Evolutionary conservation across 306 rosid genomes (phyloP), one percentile per base, ranked within the genome.

Genomic region (Lotus japonicus): DNA sequence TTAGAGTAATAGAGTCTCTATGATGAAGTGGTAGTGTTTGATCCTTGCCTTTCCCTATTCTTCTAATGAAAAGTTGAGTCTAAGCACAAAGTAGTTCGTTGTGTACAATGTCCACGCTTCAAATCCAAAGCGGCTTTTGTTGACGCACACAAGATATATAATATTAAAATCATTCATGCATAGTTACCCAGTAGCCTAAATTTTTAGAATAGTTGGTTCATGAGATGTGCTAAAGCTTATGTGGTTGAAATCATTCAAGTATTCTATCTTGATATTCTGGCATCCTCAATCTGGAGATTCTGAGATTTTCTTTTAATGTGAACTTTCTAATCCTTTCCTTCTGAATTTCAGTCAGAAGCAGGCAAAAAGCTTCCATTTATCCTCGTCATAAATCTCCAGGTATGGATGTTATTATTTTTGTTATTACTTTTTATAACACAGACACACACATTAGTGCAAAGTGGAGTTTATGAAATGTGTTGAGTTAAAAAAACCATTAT

Each of bases 361-460:
- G 96, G 97, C 74, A 90, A 86, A 82, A 94, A 84, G 80, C 85
- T 90, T 77, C 99, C 99, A 5, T 88, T 94, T 53, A 38, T 94
- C 58, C 92, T 94, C 45, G 75, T 94, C 74, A 66, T 94, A 50
- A 94, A 94, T 83, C 95, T 94, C 67, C 97, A 90, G 99, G 99
- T 94, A 82, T 72, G 84, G 54, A 19, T 71, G 60, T 36, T 33
- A 12, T 53, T 72, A 17, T 9, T 26, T 38, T 66, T 55, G 46
- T 45, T 11, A 53, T 66, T 49, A 6, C 31, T 26, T 26, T 26
- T 2, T 26, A 26, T 3, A 26, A 50, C 50, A 55, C 28, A 7
- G 36, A 39, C 64, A 23, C 49, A 51, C 44, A 64, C 43, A 58
- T 54, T 5, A 8, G 8, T 36, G 41, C 12, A 38, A 64, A 69